A percentile compares a stretch with the other conserved stretches of the same genome.
phyloP scores from a whole-genome alignment of 2,329 filamentous ascomycete species.

The Cercospora sp. region DNA sequence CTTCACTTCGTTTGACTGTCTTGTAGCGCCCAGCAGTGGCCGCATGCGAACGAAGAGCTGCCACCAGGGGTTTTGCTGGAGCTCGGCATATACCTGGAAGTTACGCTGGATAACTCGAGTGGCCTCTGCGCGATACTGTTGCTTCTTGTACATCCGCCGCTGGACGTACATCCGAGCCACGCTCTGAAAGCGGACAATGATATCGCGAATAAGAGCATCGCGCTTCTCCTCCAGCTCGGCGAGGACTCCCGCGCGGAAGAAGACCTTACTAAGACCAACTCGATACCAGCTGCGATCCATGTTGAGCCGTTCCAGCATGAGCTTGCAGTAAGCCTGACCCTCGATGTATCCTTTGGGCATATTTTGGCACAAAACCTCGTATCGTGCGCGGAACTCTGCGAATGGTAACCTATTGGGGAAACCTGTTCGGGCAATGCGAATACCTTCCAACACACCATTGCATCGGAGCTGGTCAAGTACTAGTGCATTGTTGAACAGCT shows the following conservation, averaged over 20 bases:
- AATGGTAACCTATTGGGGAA: constrained; percentile 94
- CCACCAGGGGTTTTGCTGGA: constrained; percentile 97
- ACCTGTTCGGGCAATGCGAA: constrained; percentile 92
- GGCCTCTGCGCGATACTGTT: constrained; percentile 90
- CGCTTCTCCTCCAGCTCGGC: constrained; percentile 96
- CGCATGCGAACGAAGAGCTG: constrained; percentile 92
- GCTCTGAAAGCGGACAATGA: constrained; percentile 91
- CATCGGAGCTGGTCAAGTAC: constrained; percentile 96
- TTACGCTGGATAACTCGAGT: constrained; percentile 94
- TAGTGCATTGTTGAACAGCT: constrained; percentile 86
- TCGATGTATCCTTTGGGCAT: constrained; percentile 91
- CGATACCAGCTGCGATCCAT: constrained; percentile 86
- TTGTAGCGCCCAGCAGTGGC: constrained; percentile 85
- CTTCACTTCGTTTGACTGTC: constrained; percentile 91
- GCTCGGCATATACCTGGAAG: constrained; percentile 84
- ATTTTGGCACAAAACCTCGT: constrained; percentile 86
- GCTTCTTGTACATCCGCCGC: constrained; percentile 84
- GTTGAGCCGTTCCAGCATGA: constrained; percentile 86
- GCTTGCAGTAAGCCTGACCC: constrained; percentile 77
- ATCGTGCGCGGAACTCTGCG: constrained; percentile 89
- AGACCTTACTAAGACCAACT: constrained; percentile 94
- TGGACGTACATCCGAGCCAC: constrained; percentile 87
- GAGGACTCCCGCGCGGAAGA: constrained; percentile 93
- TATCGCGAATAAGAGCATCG: constrained; percentile 87
- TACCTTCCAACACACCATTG: constrained; percentile 98